Evolutionary conservation across 2,329 filamentous ascomycete genomes (phyloP).

Genomic region (Mycosphaerella arachidis): DNA sequence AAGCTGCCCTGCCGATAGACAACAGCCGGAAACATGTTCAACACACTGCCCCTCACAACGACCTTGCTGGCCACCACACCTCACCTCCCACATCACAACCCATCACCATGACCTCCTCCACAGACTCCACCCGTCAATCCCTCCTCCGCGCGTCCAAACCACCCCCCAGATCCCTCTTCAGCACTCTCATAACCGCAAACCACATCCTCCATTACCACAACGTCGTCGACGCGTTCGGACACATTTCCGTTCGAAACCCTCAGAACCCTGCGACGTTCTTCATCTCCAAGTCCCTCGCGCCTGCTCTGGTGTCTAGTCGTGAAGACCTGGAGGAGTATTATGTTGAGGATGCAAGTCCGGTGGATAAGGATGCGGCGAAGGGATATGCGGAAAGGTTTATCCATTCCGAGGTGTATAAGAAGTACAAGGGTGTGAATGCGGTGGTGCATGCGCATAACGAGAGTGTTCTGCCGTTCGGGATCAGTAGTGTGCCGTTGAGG

Average conservation of each 20-base stretch:
- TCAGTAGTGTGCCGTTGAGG: slow-evolving; percentile 40
- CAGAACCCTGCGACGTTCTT: slow-evolving; percentile 40
- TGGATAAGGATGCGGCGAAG: slow-evolving; percentile 23
- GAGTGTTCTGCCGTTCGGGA: slow-evolving; percentile 41
- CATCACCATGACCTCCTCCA: background rate
- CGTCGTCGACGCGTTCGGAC: slow-evolving; percentile 33
- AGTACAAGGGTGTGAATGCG: slow-evolving; percentile 40
- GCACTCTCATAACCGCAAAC: slow-evolving; percentile 34
- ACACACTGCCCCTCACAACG: background rate
- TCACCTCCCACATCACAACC: background rate
- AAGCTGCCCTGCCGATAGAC: background rate
- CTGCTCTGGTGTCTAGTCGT: slow-evolving; percentile 39
- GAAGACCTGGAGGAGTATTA: slow-evolving; percentile 44
- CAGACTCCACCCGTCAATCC: slow-evolving; percentile 15
- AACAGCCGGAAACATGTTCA: background rate
- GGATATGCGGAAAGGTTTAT: slow-evolving; percentile 43
- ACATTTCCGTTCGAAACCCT: slow-evolving; percentile 35
- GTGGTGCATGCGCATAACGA: slow-evolving; percentile 43
- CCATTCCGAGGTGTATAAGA: slow-evolving; percentile 43
- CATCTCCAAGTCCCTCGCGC: slow-evolving; percentile 42
- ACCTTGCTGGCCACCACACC: background rate
- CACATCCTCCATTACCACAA: slow-evolving; percentile 23
- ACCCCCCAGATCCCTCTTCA: slow-evolving; percentile 27
- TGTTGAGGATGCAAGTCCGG: slow-evolving; percentile 37
- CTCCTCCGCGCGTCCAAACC: slow-evolving; percentile 29